A percentile compares a stretch with the other conserved stretches of the same genome.
Evolutionary conservation across 345 rosid genomes (phyloP).

Genomic region (Gossypium anomalum): DNA sequence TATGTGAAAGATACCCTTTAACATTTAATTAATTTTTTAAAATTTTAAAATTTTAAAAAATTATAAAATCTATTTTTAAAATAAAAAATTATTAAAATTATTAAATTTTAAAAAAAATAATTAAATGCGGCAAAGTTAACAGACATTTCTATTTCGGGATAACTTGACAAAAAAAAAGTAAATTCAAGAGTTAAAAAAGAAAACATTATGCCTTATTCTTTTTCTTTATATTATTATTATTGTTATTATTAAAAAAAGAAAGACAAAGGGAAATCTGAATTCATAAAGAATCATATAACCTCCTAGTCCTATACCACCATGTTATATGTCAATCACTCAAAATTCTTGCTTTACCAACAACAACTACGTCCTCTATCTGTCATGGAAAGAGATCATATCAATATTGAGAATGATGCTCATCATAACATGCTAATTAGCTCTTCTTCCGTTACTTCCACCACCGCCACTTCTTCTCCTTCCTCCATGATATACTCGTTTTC

Average conservation of each 20-base stretch:
- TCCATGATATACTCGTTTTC: conserved; percentile 22
- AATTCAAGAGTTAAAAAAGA: too few species aligned
- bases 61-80: too few species aligned
- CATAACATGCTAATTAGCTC: conserved; percentile 23
- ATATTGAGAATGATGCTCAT: conserved; percentile 41
- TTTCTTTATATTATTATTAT: conserved; percentile 5
- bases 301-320: conserved; percentile 15
- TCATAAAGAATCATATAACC: conserved; percentile 27
- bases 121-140: too few species aligned
- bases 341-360: conserved; percentile 21
- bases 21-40: too few species aligned
- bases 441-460: conserved; percentile 18
- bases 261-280: conserved; percentile 3
- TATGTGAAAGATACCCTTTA: too few species aligned
- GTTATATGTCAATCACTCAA: conserved; percentile 28
- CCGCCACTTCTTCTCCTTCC: conserved; percentile 23
- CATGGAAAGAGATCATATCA: conserved; percentile 41
- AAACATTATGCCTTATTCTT: not conserved
- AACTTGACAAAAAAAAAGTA: too few species aligned
- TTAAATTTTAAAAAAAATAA: too few species aligned
- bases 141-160: too few species aligned
- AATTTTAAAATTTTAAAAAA: too few species aligned
- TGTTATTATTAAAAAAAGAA: not conserved
- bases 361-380: conserved; percentile 17
- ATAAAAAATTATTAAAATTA: too few species aligned